Evolutionary conservation across 257 asterid species (phyloP), one percentile per base, ranked within the genome.

Genomic region (Anisodus tanguticus): DNA sequence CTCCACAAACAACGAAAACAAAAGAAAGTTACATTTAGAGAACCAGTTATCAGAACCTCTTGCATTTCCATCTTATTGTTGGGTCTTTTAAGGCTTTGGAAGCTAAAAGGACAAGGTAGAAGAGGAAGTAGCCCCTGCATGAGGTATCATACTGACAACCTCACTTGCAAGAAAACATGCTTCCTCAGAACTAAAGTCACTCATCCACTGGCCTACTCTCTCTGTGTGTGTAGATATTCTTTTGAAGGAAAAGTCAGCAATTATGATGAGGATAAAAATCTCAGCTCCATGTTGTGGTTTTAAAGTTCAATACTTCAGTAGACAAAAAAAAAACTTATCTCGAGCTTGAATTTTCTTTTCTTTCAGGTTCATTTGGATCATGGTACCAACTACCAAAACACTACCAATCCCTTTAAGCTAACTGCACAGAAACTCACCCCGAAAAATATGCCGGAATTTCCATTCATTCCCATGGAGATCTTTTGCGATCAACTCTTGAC

Each of bases 391-490:
- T 77, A 8, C 31, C 62, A 9, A 76, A 53, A 77, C 49, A 77
- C 12, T 26, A 77, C 26, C 15, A 68, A 47, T 26, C 45, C 63
- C 19, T 55, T 35, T 67, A 49, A 67, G n/a, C 63, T 15, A 54
- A 17, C 31, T 7, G 31, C 37, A 55, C 4, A 78, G 67, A 89
- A 89, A 62, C 91, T 84, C 85, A 89, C 99, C 99, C 55, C 99
- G 94, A 86, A 95, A 95, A 49, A 95, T 94, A 87, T 95, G 99
- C 89, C 98, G 87, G 83, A 95, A 95, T 90, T 94, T 95, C 99
- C 99, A 95, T 85, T 95, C 99, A 86, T 94, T 93, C 68, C 97
- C 98, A 86, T 94, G 99, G 84, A 95, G 98, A 89, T 95, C 99
- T 91, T 94, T 94, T 9, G 99, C 98, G 71, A 92, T 91, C 87